Base-by-base conservation (phyloP, 257 asterid species). In the Sherardia arvensis region DNA sequence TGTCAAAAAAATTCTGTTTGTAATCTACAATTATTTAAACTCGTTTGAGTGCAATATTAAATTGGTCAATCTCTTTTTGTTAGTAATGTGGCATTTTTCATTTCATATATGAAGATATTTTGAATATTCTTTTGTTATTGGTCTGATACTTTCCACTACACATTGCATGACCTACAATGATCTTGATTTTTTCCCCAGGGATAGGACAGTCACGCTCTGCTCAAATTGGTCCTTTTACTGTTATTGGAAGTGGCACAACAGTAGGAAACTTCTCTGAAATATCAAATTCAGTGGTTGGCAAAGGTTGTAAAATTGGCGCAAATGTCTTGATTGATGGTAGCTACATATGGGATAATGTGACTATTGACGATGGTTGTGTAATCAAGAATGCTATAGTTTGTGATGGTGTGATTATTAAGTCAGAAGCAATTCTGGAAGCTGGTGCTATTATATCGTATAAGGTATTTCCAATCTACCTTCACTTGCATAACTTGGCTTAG, bases 371-470 rank as follows among this genome's bases (percentile, higher is more conserved):
- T 71, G 91, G 88, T 49, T 92, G 98, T 76, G 81, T 80, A 69
- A 69, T 92, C 65, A 89, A 84, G 81, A 96, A 89, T 71, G 91
- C 98, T 66, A 87, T 92, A 73, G 89, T 90, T 47, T 92, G 98
- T 63, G 95, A 92, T 73, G 95, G 95, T 45, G 98, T 87, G 72
- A 75, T 81, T 62, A 71, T 92, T 77, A 92, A 81, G 70, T 72
- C 89, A 58, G 90, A 85, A 60, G 87, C 86, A 40, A 83, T 71
- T 70, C 76, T 92, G 67, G 95, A 92, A 74, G 82, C 93, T 78
- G 97, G 98, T 73, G 87, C 71, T 58, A 83, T 92, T 64, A 74
- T 89, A 70, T 89, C 97, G 61, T 87, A 87, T 81, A 85, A 85
- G 97, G 98, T 92, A 81, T 61, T 76, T 66, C 63, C 54, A 56